phyloP scores from a whole-genome alignment of 2,329 filamentous ascomycete species.

The Pezicula radicicola region DNA sequence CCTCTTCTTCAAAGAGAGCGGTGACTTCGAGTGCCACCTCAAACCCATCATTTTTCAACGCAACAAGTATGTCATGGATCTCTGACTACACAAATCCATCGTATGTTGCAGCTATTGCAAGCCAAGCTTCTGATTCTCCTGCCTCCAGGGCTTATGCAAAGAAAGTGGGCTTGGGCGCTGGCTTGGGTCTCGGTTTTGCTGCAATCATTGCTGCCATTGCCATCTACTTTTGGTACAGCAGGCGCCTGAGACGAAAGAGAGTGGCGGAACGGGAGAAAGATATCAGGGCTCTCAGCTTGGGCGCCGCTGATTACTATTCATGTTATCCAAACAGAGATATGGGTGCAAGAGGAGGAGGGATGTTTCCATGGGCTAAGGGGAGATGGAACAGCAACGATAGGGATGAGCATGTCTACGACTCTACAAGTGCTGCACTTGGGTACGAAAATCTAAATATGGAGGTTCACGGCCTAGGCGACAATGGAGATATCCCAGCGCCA shows the following conservation, averaged over 20 bases:
- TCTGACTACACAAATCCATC: constrained; percentile 50
- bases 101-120: constrained; percentile 16
- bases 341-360: constrained; percentile 11
- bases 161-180: constrained; percentile 60
- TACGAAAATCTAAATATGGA: constrained; percentile 22
- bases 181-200: constrained; percentile 61
- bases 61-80: constrained; percentile 56
- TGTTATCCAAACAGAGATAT: constrained; percentile 13
- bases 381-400: constrained; percentile 16
- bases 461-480: constrained; percentile 15
- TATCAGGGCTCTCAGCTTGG: constrained; percentile 47
- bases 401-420: constrained; percentile 21
- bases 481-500: constrained; percentile 6
- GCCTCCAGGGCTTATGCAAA: constrained; percentile 13
- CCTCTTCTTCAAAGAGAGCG: constrained; percentile 31
- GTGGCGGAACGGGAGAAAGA: constrained; percentile 47
- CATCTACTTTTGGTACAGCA: constrained; percentile 46
- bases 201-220: constrained; percentile 44
- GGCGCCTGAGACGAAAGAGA: constrained; percentile 37
- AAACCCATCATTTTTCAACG: constrained; percentile 56
- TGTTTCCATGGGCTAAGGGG: constrained; percentile 21
- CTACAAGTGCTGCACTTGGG: constrained; percentile 16
- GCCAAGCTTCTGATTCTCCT: constrained; percentile 22
- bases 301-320: constrained; percentile 15
- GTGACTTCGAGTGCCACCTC: constrained; percentile 27